Evolutionary conservation across 371 early-diverging fungal genomes (phyloP), one percentile per base, ranked within the genome.

Genomic region (Apophysomyces sp.): DNA sequence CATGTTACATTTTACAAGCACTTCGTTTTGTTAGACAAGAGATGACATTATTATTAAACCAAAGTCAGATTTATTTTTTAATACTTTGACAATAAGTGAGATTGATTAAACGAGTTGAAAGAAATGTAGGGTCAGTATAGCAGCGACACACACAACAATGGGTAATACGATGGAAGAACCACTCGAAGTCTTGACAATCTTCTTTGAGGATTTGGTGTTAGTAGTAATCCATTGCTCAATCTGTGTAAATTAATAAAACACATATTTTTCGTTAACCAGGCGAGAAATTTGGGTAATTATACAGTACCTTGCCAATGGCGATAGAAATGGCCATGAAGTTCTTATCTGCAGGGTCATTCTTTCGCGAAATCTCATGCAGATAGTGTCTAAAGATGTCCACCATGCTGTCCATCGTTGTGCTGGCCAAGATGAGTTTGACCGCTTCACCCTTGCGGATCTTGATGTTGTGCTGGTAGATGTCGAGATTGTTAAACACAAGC

Each of bases 391-490:
- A 92, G 59, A 91, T 82, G 34, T 76, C 72, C 28, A 86, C 78
- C 5, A 90, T 88, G 29, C 71, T 77, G 55, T 87, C 83, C 65
- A 91, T 82, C 53, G 72, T 73, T 34, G 71, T 84, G 24, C 83
- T 73, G 6, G 63, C 71, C 53, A 84, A 65, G 32, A 92, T 93
- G 54, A 95, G 77, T 71, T 89, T 85, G 26, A 95, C 89, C 27
- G 98, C 91, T 66, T 92, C 89, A 6, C 97, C 97, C 70, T 96
- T 96, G 61, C 97, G 92, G 67, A 97, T 97, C 83, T 98, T 98
- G 67, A 93, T 84, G 61, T 92, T 91, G 32, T 78, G 80, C 2
- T 85, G 80, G 66, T 91, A 94, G 21, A 97, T 80, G 26, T 80
- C 80, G 59, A 86, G 76, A 74, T 96, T 96, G 80, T 94, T 92